These are phyloP conservation scores for Penicillium ucsense DNA, from an alignment of 495 filamentous ascomycete species.

Conservation along the genomic window DNA sequence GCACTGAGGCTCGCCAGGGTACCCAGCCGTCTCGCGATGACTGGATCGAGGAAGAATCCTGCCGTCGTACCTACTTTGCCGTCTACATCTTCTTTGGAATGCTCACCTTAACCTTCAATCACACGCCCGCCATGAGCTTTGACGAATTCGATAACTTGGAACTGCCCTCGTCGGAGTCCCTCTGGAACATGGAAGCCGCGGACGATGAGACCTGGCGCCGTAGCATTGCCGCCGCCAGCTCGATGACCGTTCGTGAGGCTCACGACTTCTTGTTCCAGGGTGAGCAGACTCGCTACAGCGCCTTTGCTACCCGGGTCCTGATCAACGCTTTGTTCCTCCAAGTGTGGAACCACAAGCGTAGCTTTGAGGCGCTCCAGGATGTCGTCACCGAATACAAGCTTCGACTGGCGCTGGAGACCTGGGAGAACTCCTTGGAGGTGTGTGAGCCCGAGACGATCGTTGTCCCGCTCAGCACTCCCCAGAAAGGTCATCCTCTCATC, in stretches of 20 bases:
- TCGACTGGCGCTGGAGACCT: constrained; percentile 88
- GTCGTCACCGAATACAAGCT: constrained; percentile 98
- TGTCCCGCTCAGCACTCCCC: constrained; percentile 85
- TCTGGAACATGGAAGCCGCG: constrained; percentile 79
- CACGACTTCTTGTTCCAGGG: constrained; percentile 93
- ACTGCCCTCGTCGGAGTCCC: constrained; percentile 83
- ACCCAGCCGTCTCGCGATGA: constrained; percentile 69
- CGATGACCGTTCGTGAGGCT: constrained; percentile 81
- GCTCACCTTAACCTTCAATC: constrained; percentile 92
- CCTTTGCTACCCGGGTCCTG: constrained; percentile 94
- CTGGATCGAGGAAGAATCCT: constrained; percentile 96
- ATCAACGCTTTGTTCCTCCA: constrained; percentile 98
- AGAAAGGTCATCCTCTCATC: constrained; percentile 95
- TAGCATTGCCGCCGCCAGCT: constrained; percentile 49
- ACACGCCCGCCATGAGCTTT: constrained; percentile 93
- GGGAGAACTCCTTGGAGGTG: constrained; percentile 90
- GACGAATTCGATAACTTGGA: constrained; percentile 93
- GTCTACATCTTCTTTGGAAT: constrained; percentile 99
- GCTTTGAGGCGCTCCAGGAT: constrained; percentile 88
- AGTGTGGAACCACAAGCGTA: constrained; percentile 98
- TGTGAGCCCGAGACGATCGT: constrained; percentile 89
- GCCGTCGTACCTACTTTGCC: constrained; percentile 95
- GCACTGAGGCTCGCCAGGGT: constrained; percentile 78
- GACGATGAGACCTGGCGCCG: constrained; percentile 83
- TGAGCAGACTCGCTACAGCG: constrained; percentile 85